Conservation (phyloP, 1,139 yeast species). For the Saccharomyces hybrid region DNA sequence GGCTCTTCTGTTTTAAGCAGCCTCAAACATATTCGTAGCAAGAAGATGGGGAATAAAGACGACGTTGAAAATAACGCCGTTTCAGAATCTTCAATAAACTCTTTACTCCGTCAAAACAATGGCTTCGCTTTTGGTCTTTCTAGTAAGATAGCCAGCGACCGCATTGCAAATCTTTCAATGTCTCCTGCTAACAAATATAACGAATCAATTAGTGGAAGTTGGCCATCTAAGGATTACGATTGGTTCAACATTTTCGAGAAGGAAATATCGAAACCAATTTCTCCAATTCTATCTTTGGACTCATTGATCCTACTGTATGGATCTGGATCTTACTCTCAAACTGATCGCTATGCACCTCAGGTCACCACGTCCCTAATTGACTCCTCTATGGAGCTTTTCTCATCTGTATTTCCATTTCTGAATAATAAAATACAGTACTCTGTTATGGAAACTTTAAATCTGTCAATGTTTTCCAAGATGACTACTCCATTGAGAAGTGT, state of each 20-base stretch:
- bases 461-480: conserved; percentile 39
- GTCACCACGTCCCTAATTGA: conserved; percentile 59
- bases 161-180: conserved; percentile 31
- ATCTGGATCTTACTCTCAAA: conserved; percentile 25
- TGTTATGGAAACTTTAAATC: conserved; percentile 67
- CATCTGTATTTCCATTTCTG: conserved; percentile 61
- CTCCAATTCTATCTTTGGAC: conserved; percentile 37
- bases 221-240: conserved; percentile 26
- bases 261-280: conserved; percentile 33
- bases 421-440: conserved; percentile 82
- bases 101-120: conserved; percentile 29
- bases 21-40: conserved; percentile 12
- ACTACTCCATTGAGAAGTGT: conserved; percentile 34
- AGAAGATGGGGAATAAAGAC: conserved; percentile 15
- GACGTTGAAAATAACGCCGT: conserved; percentile 19
- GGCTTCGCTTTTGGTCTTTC: conserved; percentile 40
- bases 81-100: conserved; percentile 18
- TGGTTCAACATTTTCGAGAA: conserved; percentile 35
- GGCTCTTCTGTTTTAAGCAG: conserved; percentile 20
- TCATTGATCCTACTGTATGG: conserved; percentile 31
- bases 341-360: conserved; percentile 30
- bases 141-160: conserved; percentile 34
- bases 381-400: conserved; percentile 68
- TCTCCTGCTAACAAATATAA: not conserved
- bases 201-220: conserved; percentile 11